These are phyloP conservation scores for Citrullus mucosospermus DNA, from an alignment of 306 rosid genomes.

Conservation along the genomic window DNA sequence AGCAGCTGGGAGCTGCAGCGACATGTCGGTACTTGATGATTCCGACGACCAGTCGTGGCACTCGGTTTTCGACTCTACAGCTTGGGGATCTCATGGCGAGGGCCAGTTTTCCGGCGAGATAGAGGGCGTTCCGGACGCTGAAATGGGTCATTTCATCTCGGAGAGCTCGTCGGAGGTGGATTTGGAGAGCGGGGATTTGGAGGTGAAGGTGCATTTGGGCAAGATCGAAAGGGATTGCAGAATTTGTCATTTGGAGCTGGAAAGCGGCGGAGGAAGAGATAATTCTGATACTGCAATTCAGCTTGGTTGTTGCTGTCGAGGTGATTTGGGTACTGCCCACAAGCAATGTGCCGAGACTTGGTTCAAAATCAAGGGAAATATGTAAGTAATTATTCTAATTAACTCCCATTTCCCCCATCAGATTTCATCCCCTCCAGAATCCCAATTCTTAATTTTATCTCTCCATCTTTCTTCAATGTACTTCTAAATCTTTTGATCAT, in stretches of 20 bases:
- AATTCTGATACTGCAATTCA: slow-evolving; percentile 19
- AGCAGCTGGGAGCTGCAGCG: not conserved
- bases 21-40: slow-evolving; percentile 8
- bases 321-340: slow-evolving; percentile 34
- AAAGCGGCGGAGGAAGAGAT: not conserved
- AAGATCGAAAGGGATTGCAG: slow-evolving; percentile 25
- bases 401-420: not conserved
- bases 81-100: slow-evolving; percentile 5
- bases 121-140: not conserved
- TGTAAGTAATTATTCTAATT: slow-evolving; percentile 15
- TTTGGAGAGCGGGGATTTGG: slow-evolving; percentile 32
- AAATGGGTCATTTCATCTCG: slow-evolving; percentile 7
- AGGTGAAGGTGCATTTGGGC: slow-evolving; percentile 18
- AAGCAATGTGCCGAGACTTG: slow-evolving; percentile 37
- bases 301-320: slow-evolving; percentile 31
- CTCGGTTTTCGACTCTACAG: slow-evolving; percentile 10
- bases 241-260: slow-evolving; percentile 31
- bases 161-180: slow-evolving; percentile 18
- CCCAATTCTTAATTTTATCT: not conserved
- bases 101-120: slow-evolving; percentile 12
- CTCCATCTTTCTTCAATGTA: too few relatives aligned
- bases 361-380: slow-evolving; percentile 41
- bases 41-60: slow-evolving; percentile 23
- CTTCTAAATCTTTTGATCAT: not conserved
- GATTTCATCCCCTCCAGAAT: not conserved